A percentile compares a stretch with the other conserved stretches of the same genome.
Conservation (phyloP, 306 rosid genomes). For the Dalbergia oliveri region DNA sequence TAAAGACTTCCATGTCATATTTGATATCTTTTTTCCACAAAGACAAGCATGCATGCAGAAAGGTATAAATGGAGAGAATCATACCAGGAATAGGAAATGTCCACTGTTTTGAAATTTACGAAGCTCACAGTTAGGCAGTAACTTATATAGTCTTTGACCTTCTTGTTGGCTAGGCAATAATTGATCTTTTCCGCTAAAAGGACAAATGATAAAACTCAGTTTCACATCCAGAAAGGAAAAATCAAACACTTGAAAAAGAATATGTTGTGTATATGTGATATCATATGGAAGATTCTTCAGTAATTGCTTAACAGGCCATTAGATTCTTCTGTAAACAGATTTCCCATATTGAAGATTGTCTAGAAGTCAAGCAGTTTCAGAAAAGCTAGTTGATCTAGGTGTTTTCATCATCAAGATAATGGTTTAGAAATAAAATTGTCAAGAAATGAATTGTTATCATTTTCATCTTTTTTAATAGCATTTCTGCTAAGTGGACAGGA, state of each 20-base stretch:
- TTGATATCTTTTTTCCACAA: constrained; percentile 18
- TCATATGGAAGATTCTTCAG: background rate
- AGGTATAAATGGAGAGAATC: constrained; percentile 37
- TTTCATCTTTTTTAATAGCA: background rate
- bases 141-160: constrained; percentile 61
- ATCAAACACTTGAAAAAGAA: constrained; percentile 34
- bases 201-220: constrained; percentile 48
- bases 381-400: constrained; percentile 12
- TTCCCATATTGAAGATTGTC: constrained; percentile 6
- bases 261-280: constrained; percentile 4
- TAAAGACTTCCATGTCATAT: constrained; percentile 29
- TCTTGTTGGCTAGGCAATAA: constrained; percentile 78
- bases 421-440: background rate
- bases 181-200: constrained; percentile 74
- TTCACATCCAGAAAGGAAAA: constrained; percentile 16
- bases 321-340: background rate
- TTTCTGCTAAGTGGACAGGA: background rate
- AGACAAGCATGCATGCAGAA: constrained; percentile 7
- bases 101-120: constrained; percentile 74
- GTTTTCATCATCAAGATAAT: constrained; percentile 2
- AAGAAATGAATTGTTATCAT: constrained; percentile 21
- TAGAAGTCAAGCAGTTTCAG: constrained; percentile 1
- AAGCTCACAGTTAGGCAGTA: constrained; percentile 62
- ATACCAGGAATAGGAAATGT: constrained; percentile 87
- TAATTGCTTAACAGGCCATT: constrained; percentile 8